phyloP scores from a whole-genome alignment of 306 rosid genomes.

The Cucurbita argyrosperma region DNA sequence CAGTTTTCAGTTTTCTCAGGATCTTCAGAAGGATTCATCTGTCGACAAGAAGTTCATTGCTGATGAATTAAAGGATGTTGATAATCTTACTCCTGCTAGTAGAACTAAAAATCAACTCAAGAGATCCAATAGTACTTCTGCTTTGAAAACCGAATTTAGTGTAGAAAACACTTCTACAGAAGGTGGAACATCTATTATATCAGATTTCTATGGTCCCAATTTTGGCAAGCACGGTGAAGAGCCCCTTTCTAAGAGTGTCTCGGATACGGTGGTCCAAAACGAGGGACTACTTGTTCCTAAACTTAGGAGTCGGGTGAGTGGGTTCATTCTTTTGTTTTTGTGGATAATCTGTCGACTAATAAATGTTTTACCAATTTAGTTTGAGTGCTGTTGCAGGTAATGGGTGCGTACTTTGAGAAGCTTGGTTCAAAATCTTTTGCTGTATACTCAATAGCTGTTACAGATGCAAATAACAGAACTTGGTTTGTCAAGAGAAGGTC shows the following conservation, averaged over 20 bases:
- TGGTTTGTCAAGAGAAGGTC: slow-evolving; percentile 97
- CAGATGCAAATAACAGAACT: slow-evolving; percentile 68
- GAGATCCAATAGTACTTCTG: slow-evolving; percentile 75
- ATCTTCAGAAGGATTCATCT: slow-evolving; percentile 18
- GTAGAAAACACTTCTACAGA: slow-evolving; percentile 14
- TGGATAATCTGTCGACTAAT: not conserved
- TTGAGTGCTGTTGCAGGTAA: slow-evolving; percentile 41
- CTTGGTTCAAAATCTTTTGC: slow-evolving; percentile 84
- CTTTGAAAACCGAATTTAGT: slow-evolving; percentile 32
- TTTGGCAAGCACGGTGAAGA: slow-evolving; percentile 40
- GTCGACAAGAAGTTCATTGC: slow-evolving; percentile 17
- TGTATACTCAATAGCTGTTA: slow-evolving; percentile 84
- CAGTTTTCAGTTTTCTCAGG: slow-evolving; percentile 20
- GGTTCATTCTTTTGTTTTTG: slow-evolving; percentile 10
- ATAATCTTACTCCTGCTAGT: slow-evolving; percentile 16
- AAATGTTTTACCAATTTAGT: slow-evolving; percentile 4
- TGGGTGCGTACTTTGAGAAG: slow-evolving; percentile 93
- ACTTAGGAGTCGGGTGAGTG: slow-evolving; percentile 83
- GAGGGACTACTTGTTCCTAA: slow-evolving; percentile 59
- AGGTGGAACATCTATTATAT: slow-evolving; percentile 42
- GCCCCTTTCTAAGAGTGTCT: slow-evolving; percentile 30
- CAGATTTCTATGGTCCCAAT: slow-evolving; percentile 57
- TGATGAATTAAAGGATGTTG: slow-evolving; percentile 24
- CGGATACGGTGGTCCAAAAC: slow-evolving; percentile 37
- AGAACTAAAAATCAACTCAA: slow-evolving; percentile 31